phyloP scores from a whole-genome alignment of 495 filamentous ascomycete species.

The Hamigera avellanea region DNA sequence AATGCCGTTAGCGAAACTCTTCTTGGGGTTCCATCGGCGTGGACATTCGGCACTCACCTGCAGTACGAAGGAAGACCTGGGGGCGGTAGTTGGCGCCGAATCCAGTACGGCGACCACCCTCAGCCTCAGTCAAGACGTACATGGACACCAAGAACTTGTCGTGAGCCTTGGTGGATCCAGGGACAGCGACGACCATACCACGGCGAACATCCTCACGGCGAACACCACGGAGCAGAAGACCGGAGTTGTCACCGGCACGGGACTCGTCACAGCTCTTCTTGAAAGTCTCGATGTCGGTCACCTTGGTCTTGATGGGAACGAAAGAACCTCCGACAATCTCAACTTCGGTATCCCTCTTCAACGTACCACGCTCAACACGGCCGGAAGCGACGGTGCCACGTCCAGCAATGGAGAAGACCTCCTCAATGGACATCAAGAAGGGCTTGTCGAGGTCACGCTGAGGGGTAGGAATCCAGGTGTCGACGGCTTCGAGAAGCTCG shows the following conservation, averaged over 20 bases:
- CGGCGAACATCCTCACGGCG: constrained; percentile 86
- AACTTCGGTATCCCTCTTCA: constrained; percentile 88
- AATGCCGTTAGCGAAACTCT: constrained; percentile 3
- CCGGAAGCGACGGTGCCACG: constrained; percentile 96
- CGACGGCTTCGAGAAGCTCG: constrained; percentile 77
- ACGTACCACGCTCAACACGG: constrained; percentile 86
- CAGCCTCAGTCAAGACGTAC: constrained; percentile 95
- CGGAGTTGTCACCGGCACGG: constrained; percentile 94
- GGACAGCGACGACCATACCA: constrained; percentile 83
- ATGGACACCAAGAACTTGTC: constrained; percentile 86
- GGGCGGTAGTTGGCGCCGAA: constrained; percentile 92
- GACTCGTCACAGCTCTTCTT: constrained; percentile 96
- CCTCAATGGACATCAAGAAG: constrained; percentile 97
- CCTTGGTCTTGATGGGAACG: constrained; percentile 85
- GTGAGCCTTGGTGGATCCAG: constrained; percentile 68
- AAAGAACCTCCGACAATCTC: constrained; percentile 78
- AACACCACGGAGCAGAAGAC: constrained; percentile 87
- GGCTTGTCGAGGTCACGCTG: constrained; percentile 87
- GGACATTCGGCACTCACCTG: constrained; percentile 38
- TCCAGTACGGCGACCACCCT: constrained; percentile 90
- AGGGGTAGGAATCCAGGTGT: constrained; percentile 93
- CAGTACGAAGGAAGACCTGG: constrained; percentile 89
- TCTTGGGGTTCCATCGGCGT: neutral
- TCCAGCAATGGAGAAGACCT: constrained; percentile 95
- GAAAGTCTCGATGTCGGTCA: constrained; percentile 99